Percentiles rank a stretch among this genome's conserved stretches.
Conservation (phyloP, 2,329 filamentous ascomycete genomes). For the Sclerotinia subarctica region DNA sequence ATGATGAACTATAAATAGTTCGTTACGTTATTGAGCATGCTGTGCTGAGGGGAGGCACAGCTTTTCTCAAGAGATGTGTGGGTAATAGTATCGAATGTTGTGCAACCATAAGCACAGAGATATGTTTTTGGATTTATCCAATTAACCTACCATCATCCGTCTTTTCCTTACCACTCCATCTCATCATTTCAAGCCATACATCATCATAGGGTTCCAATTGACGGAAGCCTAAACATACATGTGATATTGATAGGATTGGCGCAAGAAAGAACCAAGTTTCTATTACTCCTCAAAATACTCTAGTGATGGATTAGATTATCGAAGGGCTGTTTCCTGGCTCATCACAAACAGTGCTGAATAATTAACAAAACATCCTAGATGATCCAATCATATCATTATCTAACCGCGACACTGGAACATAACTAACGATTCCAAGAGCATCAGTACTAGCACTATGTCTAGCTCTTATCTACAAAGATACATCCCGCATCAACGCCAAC, state of each 20-base stretch:
- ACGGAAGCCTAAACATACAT: slow-evolving; percentile 7
- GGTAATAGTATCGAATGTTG: slow-evolving; percentile 1
- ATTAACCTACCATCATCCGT: neutral
- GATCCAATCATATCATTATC: slow-evolving; percentile 10
- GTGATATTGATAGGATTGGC: neutral
- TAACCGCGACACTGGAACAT: slow-evolving; percentile 12
- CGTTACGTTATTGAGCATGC: neutral
- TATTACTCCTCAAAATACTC: neutral
- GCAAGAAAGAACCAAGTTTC: slow-evolving; percentile 2
- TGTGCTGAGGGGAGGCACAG: neutral
- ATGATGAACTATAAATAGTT: slow-evolving; percentile 13
- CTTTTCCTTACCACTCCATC: neutral
- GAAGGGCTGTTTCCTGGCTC: neutral
- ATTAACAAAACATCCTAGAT: neutral
- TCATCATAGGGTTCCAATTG: neutral
- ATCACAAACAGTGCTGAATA: slow-evolving; percentile 2
- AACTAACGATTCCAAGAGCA: neutral
- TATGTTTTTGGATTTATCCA: slow-evolving; percentile 9
- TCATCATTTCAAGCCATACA: neutral
- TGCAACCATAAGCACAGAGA: slow-evolving; percentile 1
- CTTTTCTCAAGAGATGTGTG: neutral
- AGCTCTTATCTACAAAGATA: neutral
- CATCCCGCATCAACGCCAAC: neutral
- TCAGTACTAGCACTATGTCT: neutral
- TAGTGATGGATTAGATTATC: neutral